A percentile compares a stretch with the other conserved stretches of the same genome.
phyloP scores from a whole-genome alignment of 192 early-diverging fungal genomes.

The Coemansia furcata region DNA sequence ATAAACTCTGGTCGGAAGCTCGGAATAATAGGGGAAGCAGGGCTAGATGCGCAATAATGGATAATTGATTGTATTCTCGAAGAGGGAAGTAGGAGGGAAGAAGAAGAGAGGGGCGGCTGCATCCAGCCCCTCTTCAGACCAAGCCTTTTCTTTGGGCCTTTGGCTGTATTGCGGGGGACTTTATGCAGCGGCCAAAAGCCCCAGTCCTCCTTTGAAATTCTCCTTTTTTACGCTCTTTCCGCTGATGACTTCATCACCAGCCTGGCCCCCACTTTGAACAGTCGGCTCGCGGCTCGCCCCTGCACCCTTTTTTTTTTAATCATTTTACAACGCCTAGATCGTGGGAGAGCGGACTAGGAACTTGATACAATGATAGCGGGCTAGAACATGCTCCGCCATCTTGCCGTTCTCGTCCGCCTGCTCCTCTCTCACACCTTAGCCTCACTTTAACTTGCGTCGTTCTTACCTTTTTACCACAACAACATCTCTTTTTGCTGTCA shows the following conservation, averaged over 20 bases:
- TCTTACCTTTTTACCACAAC: neutral
- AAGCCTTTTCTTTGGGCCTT: neutral
- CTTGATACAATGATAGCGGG: neutral
- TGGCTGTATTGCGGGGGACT: neutral
- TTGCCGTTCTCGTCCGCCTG: neutral
- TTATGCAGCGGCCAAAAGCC: conserved; percentile 1
- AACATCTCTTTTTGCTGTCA: neutral
- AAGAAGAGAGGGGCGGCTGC: neutral
- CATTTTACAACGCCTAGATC: neutral
- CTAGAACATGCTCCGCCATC: neutral
- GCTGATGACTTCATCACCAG: conserved; percentile 1
- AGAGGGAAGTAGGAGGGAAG: neutral
- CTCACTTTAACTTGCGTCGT: neutral
- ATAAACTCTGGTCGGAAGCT: neutral
- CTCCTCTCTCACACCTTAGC: neutral
- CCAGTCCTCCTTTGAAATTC: neutral
- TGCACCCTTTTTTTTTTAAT: neutral
- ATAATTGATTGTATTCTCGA: neutral
- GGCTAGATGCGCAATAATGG: conserved; percentile 1
- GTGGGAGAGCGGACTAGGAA: neutral
- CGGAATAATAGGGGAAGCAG: neutral
- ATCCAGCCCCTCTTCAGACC: neutral
- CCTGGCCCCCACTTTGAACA: neutral
- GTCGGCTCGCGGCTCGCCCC: neutral
- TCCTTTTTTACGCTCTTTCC: neutral